A percentile compares a stretch with the other conserved stretches of the same genome.
These are phyloP conservation scores for Mixia osmundae DNA, from an alignment of 1,284 basidiomycete species.

Conservation along the genomic window DNA sequence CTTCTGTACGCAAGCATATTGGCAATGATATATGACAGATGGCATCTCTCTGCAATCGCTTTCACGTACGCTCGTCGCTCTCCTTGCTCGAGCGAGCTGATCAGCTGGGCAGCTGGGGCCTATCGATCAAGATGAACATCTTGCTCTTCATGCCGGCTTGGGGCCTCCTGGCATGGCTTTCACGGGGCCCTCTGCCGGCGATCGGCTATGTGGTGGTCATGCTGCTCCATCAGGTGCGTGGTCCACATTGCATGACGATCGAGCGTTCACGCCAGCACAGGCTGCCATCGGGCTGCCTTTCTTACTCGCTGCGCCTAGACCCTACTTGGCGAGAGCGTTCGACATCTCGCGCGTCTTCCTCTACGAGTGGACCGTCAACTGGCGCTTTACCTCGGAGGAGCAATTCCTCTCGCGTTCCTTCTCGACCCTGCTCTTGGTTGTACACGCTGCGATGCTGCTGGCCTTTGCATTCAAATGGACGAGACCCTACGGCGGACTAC, in stretches of 20 bases:
- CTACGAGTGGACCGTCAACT: conserved; percentile 96
- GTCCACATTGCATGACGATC: conserved; percentile 6
- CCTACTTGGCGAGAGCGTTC: conserved; percentile 59
- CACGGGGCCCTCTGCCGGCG: conserved; percentile 1
- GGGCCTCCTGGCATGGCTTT: conserved; percentile 52
- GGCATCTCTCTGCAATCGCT: not conserved
- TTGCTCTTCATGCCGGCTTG: conserved; percentile 62
- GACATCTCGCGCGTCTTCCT: conserved; percentile 72
- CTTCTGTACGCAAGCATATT: conserved; percentile 25
- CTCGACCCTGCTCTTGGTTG: conserved; percentile 39
- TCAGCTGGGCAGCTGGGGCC: conserved; percentile 35
- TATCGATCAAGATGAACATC: conserved; percentile 91
- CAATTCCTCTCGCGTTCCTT: conserved; percentile 43
- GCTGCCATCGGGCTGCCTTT: conserved; percentile 45
- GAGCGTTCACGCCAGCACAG: conserved; percentile 25
- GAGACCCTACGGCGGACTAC: conserved; percentile 1
- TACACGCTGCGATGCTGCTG: conserved; percentile 38
- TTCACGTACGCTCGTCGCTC: conserved; percentile 1
- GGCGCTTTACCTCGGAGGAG: conserved; percentile 60
- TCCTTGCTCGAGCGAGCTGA: not conserved
- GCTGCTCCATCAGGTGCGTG: too few relatives aligned
- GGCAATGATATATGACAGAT: conserved; percentile 25
- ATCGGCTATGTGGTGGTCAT: too few relatives aligned
- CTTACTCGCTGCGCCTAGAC: conserved; percentile 33
- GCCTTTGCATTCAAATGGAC: conserved; percentile 34